phyloP scores from a whole-genome alignment of 257 asterid species.

The Salvia miltiorrhiza region DNA sequence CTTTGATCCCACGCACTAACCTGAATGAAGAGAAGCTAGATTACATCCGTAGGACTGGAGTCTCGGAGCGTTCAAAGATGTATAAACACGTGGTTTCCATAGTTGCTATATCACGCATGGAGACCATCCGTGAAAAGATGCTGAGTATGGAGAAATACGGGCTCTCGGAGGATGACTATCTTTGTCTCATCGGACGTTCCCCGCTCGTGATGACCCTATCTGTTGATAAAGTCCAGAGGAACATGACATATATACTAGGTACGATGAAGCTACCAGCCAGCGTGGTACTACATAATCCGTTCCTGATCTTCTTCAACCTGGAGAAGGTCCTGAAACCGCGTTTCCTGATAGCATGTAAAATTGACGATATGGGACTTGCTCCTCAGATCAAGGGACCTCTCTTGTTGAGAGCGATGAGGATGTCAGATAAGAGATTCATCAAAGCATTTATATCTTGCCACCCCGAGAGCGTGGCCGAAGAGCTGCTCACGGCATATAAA shows the following conservation, averaged over 20 bases:
- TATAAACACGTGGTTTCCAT: constrained; percentile 68
- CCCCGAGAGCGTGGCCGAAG: constrained; percentile 42
- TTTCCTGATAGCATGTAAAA: constrained; percentile 50
- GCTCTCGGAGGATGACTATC: constrained; percentile 55
- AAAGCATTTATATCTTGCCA: constrained; percentile 56
- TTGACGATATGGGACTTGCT: constrained; percentile 65
- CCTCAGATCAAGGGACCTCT: constrained; percentile 60
- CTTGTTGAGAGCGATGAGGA: constrained; percentile 65
- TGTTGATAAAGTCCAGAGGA: constrained; percentile 67
- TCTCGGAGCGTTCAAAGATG: constrained; percentile 52
- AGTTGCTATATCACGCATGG: constrained; percentile 63
- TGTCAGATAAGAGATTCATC: constrained; percentile 65
- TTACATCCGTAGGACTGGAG: constrained; percentile 57
- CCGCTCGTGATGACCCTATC: constrained; percentile 69
- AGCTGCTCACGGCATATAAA: constrained; percentile 40
- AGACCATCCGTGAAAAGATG: constrained; percentile 65
- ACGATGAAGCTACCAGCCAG: constrained; percentile 60
- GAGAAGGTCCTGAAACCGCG: constrained; percentile 66
- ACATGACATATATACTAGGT: constrained; percentile 67
- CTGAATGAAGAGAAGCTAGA: constrained; percentile 58
- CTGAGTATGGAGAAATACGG: constrained; percentile 67
- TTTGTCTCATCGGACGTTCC: constrained; percentile 54
- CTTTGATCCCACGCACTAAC: constrained; percentile 57
- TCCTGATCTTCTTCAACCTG: constrained; percentile 48
- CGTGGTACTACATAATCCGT: constrained; percentile 41